Evolutionary conservation across 1,284 basidiomycete genomes (phyloP), one percentile per base, ranked within the genome.

Genomic region (Boletus mariae): DNA sequence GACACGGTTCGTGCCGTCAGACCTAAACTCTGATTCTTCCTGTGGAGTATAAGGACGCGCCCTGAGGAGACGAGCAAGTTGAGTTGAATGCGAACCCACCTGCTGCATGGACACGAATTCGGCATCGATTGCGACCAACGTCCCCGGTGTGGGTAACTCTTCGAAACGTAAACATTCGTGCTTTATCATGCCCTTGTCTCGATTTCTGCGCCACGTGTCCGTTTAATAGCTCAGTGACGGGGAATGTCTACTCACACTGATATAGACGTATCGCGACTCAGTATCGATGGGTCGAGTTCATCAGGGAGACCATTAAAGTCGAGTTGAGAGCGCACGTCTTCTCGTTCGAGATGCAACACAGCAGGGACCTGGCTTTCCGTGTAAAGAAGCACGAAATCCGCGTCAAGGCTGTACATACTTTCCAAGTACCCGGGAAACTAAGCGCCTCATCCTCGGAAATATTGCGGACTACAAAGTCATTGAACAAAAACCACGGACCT

Each of bases 51-150:
- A 29, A 40, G 7, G 5, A 34, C 5, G 29, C 29, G 29, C 9
- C 1, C 6, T 38, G 15, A 37, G 41, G 47, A 35, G 46, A 47
- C 32, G 35, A 40, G 25, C 9, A 1, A 29, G 20, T 37, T 12
- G 28, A 20, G 13, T 8, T 55, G 8, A 35, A 38, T 13, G 49
- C 1, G n/a, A 47, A 26, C 43, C 49, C 57, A 87, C 90, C 75
- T 94, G 90, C 68, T 98, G 94, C 78, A 99, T 88, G 15, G 89
- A 90, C 7, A 99, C 95, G 67, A 99, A 99, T 68, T 99, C 97
- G 2, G 97, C 94, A 66, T 99, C 97, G 58, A 99, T 98, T 2
- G 95, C 86, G 20, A 99, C 86, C 43, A 97, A 74, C 4, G 90
- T 95, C 3, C 94, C 96, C 10, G 87, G 85, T 52, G 71, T 80